These are phyloP conservation scores for Cyclanthera cordifolia DNA, from an alignment of 306 rosid species.

Conservation along the genomic window DNA sequence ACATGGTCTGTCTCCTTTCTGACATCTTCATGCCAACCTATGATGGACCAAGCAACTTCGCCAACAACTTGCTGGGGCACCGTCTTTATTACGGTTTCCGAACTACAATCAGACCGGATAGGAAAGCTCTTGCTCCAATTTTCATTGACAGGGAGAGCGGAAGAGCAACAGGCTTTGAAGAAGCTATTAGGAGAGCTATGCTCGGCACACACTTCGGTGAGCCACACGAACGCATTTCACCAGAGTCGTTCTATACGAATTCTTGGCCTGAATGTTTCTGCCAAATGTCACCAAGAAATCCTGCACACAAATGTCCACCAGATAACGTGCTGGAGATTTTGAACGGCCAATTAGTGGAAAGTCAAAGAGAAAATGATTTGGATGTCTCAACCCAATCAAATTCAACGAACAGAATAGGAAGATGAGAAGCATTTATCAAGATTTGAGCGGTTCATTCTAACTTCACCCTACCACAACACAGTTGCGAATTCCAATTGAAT, in stretches of 20 bases:
- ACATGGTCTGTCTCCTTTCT: conserved; percentile 97
- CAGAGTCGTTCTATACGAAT: conserved; percentile 92
- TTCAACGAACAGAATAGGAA: conserved; percentile 28
- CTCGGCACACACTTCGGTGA: conserved; percentile 73
- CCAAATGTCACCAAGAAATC: conserved; percentile 47
- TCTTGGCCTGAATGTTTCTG: conserved; percentile 99
- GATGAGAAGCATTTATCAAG: conserved; percentile 16
- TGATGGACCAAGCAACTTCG: conserved; percentile 99
- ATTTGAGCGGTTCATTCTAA: conserved; percentile 20
- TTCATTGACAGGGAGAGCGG: conserved; percentile 71
- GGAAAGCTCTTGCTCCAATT: conserved; percentile 86
- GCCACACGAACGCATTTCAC: conserved; percentile 72
- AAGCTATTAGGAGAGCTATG: conserved; percentile 67
- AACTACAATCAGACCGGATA: conserved; percentile 78
- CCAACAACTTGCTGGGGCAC: conserved; percentile 96
- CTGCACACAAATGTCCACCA: conserved; percentile 71
- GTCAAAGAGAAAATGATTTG: conserved; percentile 20
- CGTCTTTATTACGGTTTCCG: conserved; percentile 95
- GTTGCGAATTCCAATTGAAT: conserved; percentile 19
- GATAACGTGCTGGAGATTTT: conserved; percentile 51
- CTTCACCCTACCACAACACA: conserved; percentile 16
- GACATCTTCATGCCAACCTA: conserved; percentile 98
- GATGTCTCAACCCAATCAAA: conserved; percentile 20
- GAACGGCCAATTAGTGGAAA: conserved; percentile 34
- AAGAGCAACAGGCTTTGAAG: conserved; percentile 49